Evolutionary conservation across 371 early-diverging fungal genomes (phyloP), one percentile per base, ranked within the genome.

Genomic region (Encephalitozoon hellem): DNA sequence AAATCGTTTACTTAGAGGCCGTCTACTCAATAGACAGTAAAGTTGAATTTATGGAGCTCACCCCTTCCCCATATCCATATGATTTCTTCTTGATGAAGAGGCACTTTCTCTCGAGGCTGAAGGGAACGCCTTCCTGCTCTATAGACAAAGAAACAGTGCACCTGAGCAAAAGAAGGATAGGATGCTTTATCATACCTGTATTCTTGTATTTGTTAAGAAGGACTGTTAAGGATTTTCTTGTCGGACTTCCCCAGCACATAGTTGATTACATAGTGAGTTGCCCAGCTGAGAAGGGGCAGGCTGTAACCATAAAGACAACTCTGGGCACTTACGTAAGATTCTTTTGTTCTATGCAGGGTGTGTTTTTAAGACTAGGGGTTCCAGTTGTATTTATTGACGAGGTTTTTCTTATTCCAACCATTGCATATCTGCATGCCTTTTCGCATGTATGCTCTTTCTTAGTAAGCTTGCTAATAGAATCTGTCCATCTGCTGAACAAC

Each of bases 401-500:
- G 25, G 26, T 42, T 21, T 66, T 41, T 28, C 5, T 39, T 4
- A 30, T 45, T 26, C 47, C 45, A 42, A 45, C 42, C 12, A 18
- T 43, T 21, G 15, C 12, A 2, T 66, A 43, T 45, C n/a, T 42
- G n/a, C n/a, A 2, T 12, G 26, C 25, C 12, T 43, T 45, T 12
- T 59, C 59, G 11, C 18, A 12, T 5, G n/a, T 15, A 34, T 30
- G 38, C 5, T n/a, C 18, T 3, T 30, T 30, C 30, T 38, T 59
- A 34, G 38, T 21, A 28, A 59, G 34, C 0, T 21, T 34, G 34
- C 21, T 74, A 32, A 28, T 55, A 1, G 74, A 74, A 8, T 9
- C 67, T 21, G 5, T 67, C 15, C 43, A 52, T 6, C 34, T 74
- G 9, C 54, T 74, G 15, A 74, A 38, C 25, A 26, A 54, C 45